Evolutionary conservation across 1,284 basidiomycete species (phyloP), one percentile per base, ranked within the genome.

Genomic region (Hemileia vastatrix): DNA sequence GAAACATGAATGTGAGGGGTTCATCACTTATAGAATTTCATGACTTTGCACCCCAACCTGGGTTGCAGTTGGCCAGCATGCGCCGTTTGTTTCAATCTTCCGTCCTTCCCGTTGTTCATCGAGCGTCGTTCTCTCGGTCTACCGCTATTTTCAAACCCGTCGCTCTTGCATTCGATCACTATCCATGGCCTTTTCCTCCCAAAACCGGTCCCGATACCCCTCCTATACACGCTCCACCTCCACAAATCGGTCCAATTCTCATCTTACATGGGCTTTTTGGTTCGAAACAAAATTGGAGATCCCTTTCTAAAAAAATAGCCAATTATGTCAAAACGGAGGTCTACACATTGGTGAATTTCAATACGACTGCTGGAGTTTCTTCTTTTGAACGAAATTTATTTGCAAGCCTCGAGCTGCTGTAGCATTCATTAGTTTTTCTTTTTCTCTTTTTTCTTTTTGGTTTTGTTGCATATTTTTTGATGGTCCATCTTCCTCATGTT

Each of bases 221-320:
- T n/a, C n/a, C n/a, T n/a, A n/a, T n/a, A n/a, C n/a, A n/a, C n/a
- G n/a, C n/a, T n/a, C n/a, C n/a, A n/a, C n/a, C n/a, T n/a, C n/a
- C n/a, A n/a, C n/a, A n/a, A n/a, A n/a, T n/a, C n/a, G n/a, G n/a
- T 15, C 54, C 54, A 1, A 50, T 63, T 4, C 51, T 63, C 27
- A 57, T 63, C 61, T 57, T 63, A 24, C 61, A 63, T 47, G 61
- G 61, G 27, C 47, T 63, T 23, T 63, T 63, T n/a, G 61, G 61
- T 21, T 63, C 61, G 3, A 54, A 55, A 55, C 61, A 63, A 32
- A 63, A 63, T 43, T 63, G 61, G 61, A 63, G 54, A 47, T 32
- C 31, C 45, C 33, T 63, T 3, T 54, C 61, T 9, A 63, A 63
- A 36, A 27, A 47, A 15, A 27, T 63, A 32, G 11, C 21, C 43